These are phyloP conservation scores for Curvularia spicifera DNA, from an alignment of 2,329 filamentous ascomycete genomes.

Conservation along the genomic window DNA sequence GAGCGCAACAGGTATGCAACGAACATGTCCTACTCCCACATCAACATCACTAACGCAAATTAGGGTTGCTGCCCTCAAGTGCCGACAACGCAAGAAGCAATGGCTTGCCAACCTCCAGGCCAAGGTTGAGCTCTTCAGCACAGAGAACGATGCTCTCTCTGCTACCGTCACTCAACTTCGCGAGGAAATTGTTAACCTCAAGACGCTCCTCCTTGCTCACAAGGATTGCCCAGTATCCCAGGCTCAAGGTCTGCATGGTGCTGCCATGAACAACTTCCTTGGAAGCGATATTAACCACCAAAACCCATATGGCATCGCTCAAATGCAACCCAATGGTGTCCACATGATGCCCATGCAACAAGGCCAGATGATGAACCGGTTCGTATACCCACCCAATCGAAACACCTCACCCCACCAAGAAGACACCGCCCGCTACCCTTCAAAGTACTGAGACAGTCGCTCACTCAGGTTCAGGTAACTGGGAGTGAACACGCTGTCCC, in stretches of 20 bases:
- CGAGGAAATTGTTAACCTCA: slow-evolving; percentile 93
- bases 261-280: slow-evolving; percentile 59
- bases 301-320: slow-evolving; percentile 59
- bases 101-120: slow-evolving; percentile 94
- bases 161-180: slow-evolving; percentile 82
- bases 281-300: slow-evolving; percentile 54
- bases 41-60: slow-evolving; percentile 29
- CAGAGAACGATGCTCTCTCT: slow-evolving; percentile 87
- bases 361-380: slow-evolving; percentile 49
- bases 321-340: slow-evolving; percentile 50
- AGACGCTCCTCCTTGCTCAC: slow-evolving; percentile 89
- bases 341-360: slow-evolving; percentile 52
- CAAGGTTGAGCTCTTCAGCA: slow-evolving; percentile 92
- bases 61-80: slow-evolving; percentile 95
- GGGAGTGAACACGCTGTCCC: slow-evolving; percentile 26
- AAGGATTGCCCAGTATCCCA: slow-evolving; percentile 96
- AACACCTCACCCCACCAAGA: slow-evolving; percentile 33
- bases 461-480: slow-evolving; percentile 43
- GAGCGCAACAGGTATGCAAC: slow-evolving; percentile 86
- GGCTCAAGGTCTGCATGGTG: slow-evolving; percentile 72
- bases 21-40: slow-evolving; percentile 17
- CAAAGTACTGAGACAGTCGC: slow-evolving; percentile 34
- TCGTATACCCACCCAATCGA: slow-evolving; percentile 38
- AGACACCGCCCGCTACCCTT: slow-evolving; percentile 37
- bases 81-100: slow-evolving; percentile 97